Evolutionary conservation across 495 filamentous ascomycete species (phyloP).

Genomic region (Podospora pseudopauciseta): DNA sequence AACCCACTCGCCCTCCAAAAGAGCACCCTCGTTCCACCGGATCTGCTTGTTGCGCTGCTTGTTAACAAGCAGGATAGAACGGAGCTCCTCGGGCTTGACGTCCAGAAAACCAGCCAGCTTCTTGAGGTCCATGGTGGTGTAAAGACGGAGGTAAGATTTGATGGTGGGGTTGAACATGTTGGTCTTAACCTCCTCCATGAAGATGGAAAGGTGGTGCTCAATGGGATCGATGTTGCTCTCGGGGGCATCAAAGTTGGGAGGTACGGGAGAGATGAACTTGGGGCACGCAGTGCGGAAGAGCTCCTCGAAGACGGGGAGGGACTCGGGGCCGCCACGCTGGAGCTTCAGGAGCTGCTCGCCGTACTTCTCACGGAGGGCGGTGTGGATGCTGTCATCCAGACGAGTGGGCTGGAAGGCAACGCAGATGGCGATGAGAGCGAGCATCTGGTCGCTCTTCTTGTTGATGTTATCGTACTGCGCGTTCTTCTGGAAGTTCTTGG

Average conservation of each 20-base stretch:
- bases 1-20: constrained; percentile 88
- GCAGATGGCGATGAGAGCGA: constrained; percentile 96
- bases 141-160: constrained; percentile 96
- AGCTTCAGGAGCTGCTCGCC: constrained; percentile 93
- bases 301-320: constrained; percentile 93
- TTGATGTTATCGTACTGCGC: constrained; percentile 95
- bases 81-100: constrained; percentile 85
- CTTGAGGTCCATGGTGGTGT: constrained; percentile 98
- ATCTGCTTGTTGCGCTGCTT: constrained; percentile 97
- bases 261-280: constrained; percentile 97
- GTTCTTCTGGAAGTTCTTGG: constrained; percentile 99
- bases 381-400: constrained; percentile 98
- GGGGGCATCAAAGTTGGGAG: constrained; percentile 94
- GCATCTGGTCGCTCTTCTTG: constrained; percentile 99
- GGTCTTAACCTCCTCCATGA: constrained; percentile 98
- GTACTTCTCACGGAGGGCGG: constrained; percentile 95
- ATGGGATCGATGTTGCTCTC: constrained; percentile 92
- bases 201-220: constrained; percentile 93
- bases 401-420: constrained; percentile 95
- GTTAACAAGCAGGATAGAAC: constrained; percentile 88
- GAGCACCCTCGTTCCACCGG: constrained; percentile 83
- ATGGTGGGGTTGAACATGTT: constrained; percentile 95
- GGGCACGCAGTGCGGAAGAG: constrained; percentile 93
- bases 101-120: constrained; percentile 97
- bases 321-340: constrained; percentile 91